Conservation (phyloP, 805 yeast species). For the Candida khao-thaluensis region DNA sequence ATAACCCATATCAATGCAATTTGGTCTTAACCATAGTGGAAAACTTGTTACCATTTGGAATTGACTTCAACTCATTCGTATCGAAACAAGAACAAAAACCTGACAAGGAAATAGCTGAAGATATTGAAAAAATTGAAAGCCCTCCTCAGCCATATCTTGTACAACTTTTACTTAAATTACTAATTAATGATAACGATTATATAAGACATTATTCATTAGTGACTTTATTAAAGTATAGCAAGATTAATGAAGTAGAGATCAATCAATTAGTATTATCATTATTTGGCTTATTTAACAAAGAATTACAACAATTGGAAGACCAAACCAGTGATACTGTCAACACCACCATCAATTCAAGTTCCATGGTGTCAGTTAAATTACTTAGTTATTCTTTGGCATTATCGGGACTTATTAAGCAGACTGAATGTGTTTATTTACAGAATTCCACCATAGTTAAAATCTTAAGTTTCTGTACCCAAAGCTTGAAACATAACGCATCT, state of each 20-base stretch:
- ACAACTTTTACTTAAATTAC: conserved; percentile 29
- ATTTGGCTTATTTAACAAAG: conserved; percentile 28
- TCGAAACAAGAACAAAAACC: conserved; percentile 8
- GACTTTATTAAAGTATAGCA: conserved; percentile 30
- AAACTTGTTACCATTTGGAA: conserved; percentile 34
- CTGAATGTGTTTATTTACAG: conserved; percentile 34
- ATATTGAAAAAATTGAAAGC: conserved; percentile 21
- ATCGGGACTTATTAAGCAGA: conserved; percentile 34
- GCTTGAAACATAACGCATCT: conserved; percentile 35
- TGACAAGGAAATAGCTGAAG: conserved; percentile 12
- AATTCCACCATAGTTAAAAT: conserved; percentile 41
- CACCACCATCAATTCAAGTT: conserved; percentile 12
- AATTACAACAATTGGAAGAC: conserved; percentile 11
- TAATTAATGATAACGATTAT: conserved; percentile 32
- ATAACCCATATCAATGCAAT: conserved; percentile 35
- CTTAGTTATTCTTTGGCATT: conserved; percentile 36
- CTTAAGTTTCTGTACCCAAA: conserved; percentile 46
- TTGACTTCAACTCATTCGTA: conserved; percentile 28
- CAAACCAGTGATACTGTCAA: conserved; percentile 10
- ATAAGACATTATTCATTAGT: conserved; percentile 36
- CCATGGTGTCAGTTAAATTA: conserved; percentile 20
- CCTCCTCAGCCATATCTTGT: conserved; percentile 25
- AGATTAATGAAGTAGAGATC: conserved; percentile 31
- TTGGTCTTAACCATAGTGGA: conserved; percentile 31
- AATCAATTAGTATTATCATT: conserved; percentile 33